Evolutionary conservation across 2,329 filamentous ascomycete species (phyloP).

Genomic region (Coniella lustricola): DNA sequence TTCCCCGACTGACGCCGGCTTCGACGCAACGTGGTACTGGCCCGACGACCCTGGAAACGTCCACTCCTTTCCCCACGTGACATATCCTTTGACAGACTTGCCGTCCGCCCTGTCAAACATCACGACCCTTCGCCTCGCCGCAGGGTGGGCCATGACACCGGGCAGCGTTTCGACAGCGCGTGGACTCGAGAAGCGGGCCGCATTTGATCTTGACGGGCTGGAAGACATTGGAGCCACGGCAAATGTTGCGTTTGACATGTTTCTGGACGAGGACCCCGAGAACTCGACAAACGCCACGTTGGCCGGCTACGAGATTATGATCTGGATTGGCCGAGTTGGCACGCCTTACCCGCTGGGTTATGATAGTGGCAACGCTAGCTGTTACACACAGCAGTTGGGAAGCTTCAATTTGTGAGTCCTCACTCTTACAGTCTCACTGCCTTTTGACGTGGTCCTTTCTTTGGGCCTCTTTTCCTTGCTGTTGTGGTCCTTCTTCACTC

Average conservation of each 20-base stretch:
- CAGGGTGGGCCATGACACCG: slow-evolving; percentile 25
- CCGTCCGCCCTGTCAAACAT: slow-evolving; percentile 24
- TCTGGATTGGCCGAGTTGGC: slow-evolving; percentile 26
- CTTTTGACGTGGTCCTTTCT: background rate
- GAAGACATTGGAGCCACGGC: slow-evolving; percentile 18
- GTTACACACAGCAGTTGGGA: slow-evolving; percentile 21
- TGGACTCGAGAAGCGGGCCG: slow-evolving; percentile 15
- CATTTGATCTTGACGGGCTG: slow-evolving; percentile 21
- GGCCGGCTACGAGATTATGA: slow-evolving; percentile 27
- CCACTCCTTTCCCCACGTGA: slow-evolving; percentile 29
- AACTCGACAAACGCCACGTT: slow-evolving; percentile 21
- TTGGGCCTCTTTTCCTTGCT: background rate
- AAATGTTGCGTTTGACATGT: slow-evolving; percentile 29
- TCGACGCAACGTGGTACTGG: slow-evolving; percentile 29
- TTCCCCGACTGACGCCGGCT: slow-evolving; percentile 15
- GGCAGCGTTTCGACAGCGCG: slow-evolving; percentile 18
- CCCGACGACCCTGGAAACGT: slow-evolving; percentile 21
- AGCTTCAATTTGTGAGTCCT: slow-evolving; percentile 23
- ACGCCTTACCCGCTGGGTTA: slow-evolving; percentile 23
- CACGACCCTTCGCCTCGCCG: slow-evolving; percentile 21
- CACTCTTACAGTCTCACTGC: background rate
- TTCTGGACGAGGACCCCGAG: slow-evolving; percentile 23
- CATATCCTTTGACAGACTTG: slow-evolving; percentile 22
- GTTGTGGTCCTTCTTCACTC: background rate
- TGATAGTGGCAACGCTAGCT: slow-evolving; percentile 17